These are phyloP conservation scores for Cercospora canescens DNA, from an alignment of 2,329 filamentous ascomycete genomes.

Conservation along the genomic window DNA sequence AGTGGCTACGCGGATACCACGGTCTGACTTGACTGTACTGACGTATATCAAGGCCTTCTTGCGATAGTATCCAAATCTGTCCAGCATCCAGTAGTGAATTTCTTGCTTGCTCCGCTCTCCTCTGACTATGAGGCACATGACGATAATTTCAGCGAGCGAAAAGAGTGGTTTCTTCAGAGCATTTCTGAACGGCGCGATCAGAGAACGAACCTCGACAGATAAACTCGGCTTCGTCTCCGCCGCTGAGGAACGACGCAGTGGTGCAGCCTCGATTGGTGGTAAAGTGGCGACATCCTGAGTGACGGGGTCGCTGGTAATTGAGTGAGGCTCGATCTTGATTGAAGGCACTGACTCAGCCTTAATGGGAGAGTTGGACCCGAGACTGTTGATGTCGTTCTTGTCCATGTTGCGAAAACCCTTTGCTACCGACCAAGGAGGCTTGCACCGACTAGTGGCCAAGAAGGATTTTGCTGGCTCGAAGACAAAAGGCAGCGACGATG, in stretches of 20 bases:
- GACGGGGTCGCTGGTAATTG: background rate
- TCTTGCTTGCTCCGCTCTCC: background rate
- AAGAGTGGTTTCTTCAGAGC: background rate
- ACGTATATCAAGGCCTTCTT: background rate
- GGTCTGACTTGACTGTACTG: background rate
- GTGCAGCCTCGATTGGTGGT: background rate
- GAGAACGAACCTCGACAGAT: background rate
- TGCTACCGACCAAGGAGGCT: too few species aligned
- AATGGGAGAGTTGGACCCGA: background rate
- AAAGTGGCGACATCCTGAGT: background rate
- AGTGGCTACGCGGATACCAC: background rate
- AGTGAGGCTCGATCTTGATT: background rate
- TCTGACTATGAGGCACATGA: slow-evolving; percentile 4
- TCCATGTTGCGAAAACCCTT: too few species aligned
- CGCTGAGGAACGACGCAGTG: background rate
- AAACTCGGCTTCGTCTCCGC: background rate
- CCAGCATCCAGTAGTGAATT: slow-evolving; percentile 3
- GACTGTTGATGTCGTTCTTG: background rate
- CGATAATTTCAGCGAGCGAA: background rate
- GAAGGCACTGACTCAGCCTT: background rate
- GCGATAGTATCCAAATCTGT: background rate
- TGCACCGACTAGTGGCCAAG: too few species aligned
- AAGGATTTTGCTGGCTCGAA: too few species aligned
- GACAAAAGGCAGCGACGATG: too few species aligned
- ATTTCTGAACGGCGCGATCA: background rate